phyloP scores from a whole-genome alignment of 2,329 filamentous ascomycete genomes.

The Scleromitrula shiraiana region DNA sequence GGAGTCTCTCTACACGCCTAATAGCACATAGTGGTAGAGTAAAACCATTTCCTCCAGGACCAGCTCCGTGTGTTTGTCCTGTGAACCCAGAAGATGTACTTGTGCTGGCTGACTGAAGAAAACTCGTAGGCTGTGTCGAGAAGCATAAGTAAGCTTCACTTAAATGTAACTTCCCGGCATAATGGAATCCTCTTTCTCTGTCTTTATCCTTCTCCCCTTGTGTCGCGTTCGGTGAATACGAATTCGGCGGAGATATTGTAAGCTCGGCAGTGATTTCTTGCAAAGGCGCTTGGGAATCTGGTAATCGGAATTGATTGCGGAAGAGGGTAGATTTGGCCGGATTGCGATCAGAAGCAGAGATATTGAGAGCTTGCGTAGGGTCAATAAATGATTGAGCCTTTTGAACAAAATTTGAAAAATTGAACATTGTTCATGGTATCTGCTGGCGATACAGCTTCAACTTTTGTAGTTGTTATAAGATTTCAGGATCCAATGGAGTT shows the following conservation, averaged over 20 bases:
- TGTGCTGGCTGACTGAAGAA: constrained; percentile 69
- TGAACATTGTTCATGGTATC: constrained; percentile 44
- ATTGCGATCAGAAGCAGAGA: constrained; percentile 66
- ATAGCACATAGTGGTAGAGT: constrained; percentile 89
- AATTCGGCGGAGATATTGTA: constrained; percentile 61
- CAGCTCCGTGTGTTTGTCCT: constrained; percentile 85
- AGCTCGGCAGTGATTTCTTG: constrained; percentile 97
- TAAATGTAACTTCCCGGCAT: constrained; percentile 85
- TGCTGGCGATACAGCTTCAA: constrained; percentile 15
- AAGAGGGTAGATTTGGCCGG: constrained; percentile 90
- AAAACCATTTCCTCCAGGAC: constrained; percentile 91
- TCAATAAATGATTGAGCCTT: constrained; percentile 95
- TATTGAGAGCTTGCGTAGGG: constrained; percentile 67
- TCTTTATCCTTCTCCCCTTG: constrained; percentile 63
- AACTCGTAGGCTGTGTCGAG: constrained; percentile 86
- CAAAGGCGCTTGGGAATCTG: constrained; percentile 82
- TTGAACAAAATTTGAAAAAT: constrained; percentile 76
- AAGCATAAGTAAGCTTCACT: constrained; percentile 96
- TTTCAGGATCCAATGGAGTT: neutral
- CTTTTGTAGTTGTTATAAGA: neutral
- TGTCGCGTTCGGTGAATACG: constrained; percentile 45
- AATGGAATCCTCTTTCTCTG: constrained; percentile 68
- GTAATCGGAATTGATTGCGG: constrained; percentile 92
- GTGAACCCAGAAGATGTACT: constrained; percentile 78
- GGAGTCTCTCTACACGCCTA: constrained; percentile 81